Evolutionary conservation across 257 asterid genomes (phyloP).

Genomic region (Solanum chiquidenum): DNA sequence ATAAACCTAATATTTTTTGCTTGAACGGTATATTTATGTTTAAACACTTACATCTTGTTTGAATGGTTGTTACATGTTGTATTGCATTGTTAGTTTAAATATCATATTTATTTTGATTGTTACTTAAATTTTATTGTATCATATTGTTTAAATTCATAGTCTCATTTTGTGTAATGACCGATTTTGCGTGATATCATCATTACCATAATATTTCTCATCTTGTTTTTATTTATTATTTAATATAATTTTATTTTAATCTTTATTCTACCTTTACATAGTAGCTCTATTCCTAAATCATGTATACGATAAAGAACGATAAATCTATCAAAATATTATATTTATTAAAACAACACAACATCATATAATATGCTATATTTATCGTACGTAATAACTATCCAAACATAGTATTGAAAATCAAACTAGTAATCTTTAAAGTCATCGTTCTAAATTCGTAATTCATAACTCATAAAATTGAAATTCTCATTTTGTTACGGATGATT

Average conservation of each 20-base stretch:
- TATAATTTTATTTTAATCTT: no score
- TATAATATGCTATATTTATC: no score
- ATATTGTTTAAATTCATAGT: no score
- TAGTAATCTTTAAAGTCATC: not conserved
- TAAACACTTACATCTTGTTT: not conserved
- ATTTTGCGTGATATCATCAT: fast-evolving
- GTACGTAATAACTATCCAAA: not conserved
- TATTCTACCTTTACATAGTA: no score
- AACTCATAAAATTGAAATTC: not conserved
- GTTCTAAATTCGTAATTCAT: no score
- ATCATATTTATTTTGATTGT: not conserved
- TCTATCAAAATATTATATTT: no score
- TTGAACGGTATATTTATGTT: not conserved
- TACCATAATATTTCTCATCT: not conserved
- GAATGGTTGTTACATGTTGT: not conserved
- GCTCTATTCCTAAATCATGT: no score
- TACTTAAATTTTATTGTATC: no score
- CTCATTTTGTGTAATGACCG: no score
- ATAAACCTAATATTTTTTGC: not conserved
- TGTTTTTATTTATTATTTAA: no score
- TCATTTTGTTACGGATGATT: fast-evolving
- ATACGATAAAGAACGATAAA: no score
- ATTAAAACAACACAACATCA: no score
- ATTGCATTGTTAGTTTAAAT: not conserved
- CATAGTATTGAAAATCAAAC: not conserved